A percentile compares a stretch with the other conserved stretches of the same genome.
Evolutionary conservation across 345 rosid genomes (phyloP).

Genomic region (Pseudoturritis turrita): DNA sequence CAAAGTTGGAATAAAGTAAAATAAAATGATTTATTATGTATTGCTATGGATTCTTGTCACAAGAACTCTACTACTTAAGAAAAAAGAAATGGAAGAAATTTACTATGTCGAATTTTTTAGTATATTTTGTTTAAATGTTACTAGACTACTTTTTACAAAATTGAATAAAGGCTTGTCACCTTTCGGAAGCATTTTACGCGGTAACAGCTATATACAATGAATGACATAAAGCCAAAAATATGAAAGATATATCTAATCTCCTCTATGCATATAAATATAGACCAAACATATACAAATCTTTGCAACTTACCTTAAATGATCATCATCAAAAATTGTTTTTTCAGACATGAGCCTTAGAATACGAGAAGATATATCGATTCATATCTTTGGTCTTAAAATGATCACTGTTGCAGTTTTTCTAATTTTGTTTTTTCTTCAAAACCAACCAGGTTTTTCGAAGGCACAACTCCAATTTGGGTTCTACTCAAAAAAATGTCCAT

Average conservation of each 20-base stretch:
- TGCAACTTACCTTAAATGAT: neutral
- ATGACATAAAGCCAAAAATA: constrained; percentile 17
- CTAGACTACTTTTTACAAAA: neutral
- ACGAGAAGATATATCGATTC: neutral
- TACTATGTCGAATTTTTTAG: neutral
- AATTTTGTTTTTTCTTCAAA: neutral
- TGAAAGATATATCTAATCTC: neutral
- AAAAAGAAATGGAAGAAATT: neutral
- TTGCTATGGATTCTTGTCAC: neutral
- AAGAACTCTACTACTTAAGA: neutral
- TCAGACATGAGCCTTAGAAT: neutral
- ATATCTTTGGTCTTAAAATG: constrained; percentile 5
- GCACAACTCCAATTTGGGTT: constrained; percentile 49
- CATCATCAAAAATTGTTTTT: neutral
- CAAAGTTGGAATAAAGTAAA: neutral
- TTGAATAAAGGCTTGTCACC: constrained; percentile 1
- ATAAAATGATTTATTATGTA: neutral
- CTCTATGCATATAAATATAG: constrained; percentile 4
- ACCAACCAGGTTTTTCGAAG: constrained; percentile 7
- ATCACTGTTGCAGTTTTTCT: neutral
- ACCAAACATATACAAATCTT: neutral
- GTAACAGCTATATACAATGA: constrained; percentile 29
- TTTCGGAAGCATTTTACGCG: constrained; percentile 19
- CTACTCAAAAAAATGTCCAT: constrained; percentile 49
- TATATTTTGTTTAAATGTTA: neutral